phyloP scores from a whole-genome alignment of 768 basidiomycete genomes.

The Melanogaster broomeanus region DNA sequence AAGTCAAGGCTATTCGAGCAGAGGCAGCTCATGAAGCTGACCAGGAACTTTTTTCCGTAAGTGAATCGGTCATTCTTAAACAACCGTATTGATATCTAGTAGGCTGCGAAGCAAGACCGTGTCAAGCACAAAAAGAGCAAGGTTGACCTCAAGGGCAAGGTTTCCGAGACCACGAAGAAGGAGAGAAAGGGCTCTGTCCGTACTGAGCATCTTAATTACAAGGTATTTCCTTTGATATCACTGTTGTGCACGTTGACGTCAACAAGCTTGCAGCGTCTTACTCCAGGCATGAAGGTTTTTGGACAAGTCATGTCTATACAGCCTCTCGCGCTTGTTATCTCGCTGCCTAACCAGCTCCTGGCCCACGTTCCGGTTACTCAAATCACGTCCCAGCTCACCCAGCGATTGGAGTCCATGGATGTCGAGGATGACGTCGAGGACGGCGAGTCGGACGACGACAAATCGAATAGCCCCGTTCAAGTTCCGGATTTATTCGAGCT shows the following conservation, averaged over 20 bases:
- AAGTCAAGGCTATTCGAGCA: constrained; percentile 81
- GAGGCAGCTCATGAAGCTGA: constrained; percentile 88
- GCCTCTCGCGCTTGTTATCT: constrained; percentile 87
- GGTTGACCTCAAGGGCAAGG: constrained; percentile 39
- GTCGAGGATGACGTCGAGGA: constrained; percentile 51
- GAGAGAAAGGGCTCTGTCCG: constrained; percentile 53
- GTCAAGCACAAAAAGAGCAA: constrained; percentile 49
- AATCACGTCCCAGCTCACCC: constrained; percentile 78
- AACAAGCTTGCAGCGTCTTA: constrained; percentile 57
- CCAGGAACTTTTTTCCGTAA: constrained; percentile 71
- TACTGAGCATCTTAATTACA: constrained; percentile 93
- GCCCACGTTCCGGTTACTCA: constrained; percentile 95
- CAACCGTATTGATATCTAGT: constrained; percentile 29
- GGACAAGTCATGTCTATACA: constrained; percentile 86
- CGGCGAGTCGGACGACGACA: constrained; percentile 47
- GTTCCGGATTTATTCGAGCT: constrained; percentile 75
- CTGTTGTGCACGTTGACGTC: not conserved
- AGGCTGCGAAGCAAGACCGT: constrained; percentile 42
- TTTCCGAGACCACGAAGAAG: constrained; percentile 29
- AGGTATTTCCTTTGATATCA: constrained; percentile 45
- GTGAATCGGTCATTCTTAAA: constrained; percentile 16
- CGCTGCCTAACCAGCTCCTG: constrained; percentile 93
- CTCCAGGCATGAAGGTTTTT: constrained; percentile 83
- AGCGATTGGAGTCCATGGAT: constrained; percentile 63
- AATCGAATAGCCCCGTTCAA: constrained; percentile 29